phyloP scores from a whole-genome alignment of 306 rosid genomes.

The Corylus americana region DNA sequence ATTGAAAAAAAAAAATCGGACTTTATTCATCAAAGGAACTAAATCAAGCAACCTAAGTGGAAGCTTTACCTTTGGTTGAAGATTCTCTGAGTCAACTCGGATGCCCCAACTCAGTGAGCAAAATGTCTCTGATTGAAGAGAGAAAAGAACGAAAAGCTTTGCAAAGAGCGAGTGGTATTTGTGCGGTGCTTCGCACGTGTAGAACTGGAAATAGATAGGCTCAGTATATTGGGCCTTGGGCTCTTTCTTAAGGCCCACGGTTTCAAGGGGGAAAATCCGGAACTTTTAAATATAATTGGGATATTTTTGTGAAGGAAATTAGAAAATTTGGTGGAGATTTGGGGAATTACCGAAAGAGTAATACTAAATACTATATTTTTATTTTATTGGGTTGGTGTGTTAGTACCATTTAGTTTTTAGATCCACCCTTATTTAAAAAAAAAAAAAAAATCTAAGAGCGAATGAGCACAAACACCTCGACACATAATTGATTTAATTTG shows the following conservation, averaged over 20 bases:
- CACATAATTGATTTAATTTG: no score
- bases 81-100: conserved; percentile 26
- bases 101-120: conserved; percentile 15
- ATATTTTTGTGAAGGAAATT: no score
- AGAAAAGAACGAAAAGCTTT: neutral
- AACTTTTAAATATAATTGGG: neutral
- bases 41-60: neutral
- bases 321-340: no score
- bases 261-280: neutral
- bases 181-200: neutral
- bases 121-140: neutral
- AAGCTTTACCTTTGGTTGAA: conserved; percentile 14
- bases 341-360: no score
- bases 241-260: neutral
- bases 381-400: no score
- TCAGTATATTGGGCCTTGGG: neutral
- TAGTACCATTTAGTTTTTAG: no score
- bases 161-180: neutral
- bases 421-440: no score
- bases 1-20: neutral
- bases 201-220: neutral
- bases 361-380: no score
- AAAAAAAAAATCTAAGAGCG: no score
- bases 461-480: no score
- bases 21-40: neutral